Evolutionary conservation across 2,329 filamentous ascomycete genomes (phyloP).

Genomic region (Aspergillus niger): DNA sequence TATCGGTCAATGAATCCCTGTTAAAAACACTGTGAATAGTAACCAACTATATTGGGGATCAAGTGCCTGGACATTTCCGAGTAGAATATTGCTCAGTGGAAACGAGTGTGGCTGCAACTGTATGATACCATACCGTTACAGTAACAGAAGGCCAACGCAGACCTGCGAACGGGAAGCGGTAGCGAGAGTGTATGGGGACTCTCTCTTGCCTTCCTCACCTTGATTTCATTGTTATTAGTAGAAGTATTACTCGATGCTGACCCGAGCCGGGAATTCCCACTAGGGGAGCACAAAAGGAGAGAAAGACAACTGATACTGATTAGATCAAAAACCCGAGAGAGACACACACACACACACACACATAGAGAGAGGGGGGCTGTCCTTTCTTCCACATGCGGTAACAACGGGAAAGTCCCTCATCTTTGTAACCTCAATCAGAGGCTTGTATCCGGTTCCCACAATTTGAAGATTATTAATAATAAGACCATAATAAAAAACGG

Average conservation of each 20-base stretch:
- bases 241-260: neutral
- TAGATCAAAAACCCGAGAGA: neutral
- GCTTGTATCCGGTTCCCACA: conserved; percentile 10
- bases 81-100: neutral
- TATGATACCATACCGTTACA: conserved; percentile 18
- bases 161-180: conserved; percentile 16
- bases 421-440: conserved; percentile 12
- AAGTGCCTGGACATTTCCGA: no score
- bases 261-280: neutral
- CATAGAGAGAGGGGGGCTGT: neutral
- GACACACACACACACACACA: neutral
- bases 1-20: neutral
- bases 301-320: no score
- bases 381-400: conserved; percentile 16
- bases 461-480: conserved; percentile 13
- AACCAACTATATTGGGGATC: no score
- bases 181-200: conserved; percentile 2
- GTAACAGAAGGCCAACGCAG: neutral
- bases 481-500: neutral
- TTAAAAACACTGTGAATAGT: neutral
- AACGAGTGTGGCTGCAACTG: conserved; percentile 17
- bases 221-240: neutral
- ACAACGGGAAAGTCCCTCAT: conserved; percentile 17
- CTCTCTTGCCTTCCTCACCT: neutral
- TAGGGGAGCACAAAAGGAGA: no score